Evolutionary conservation across 2,329 filamentous ascomycete species (phyloP).

Genomic region (Cordyceps militaris): DNA sequence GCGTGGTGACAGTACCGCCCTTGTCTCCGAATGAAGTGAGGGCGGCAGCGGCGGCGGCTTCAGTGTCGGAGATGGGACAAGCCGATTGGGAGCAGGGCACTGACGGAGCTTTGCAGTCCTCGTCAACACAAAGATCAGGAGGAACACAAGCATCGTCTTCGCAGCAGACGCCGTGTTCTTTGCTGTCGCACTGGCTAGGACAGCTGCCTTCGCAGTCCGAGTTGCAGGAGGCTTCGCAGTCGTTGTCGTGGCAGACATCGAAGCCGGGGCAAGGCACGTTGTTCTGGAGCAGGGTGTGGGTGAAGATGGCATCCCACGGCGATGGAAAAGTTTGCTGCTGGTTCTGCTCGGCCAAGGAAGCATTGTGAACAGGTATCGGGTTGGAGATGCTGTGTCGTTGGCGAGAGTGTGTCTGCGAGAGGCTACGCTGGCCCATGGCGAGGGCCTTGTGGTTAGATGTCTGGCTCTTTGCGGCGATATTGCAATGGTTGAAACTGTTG

Average conservation of each 20-base stretch:
- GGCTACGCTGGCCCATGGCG: constrained; percentile 13
- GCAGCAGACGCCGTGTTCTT: constrained; percentile 28
- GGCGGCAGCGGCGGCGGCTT: constrained; percentile 22
- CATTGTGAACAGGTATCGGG: neutral
- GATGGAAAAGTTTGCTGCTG: constrained; percentile 8
- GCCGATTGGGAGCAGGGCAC: constrained; percentile 27
- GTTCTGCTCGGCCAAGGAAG: neutral
- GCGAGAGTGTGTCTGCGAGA: constrained; percentile 11
- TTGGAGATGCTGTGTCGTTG: constrained; percentile 14
- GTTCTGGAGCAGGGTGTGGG: constrained; percentile 4
- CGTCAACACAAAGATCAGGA: constrained; percentile 33
- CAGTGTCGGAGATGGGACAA: constrained; percentile 18
- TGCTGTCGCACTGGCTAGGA: constrained; percentile 28
- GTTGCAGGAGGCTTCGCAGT: constrained; percentile 26
- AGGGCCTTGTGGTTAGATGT: constrained; percentile 5
- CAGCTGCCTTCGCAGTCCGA: constrained; percentile 30
- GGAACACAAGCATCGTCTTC: constrained; percentile 27
- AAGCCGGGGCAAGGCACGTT: constrained; percentile 4
- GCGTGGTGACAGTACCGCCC: constrained; percentile 12
- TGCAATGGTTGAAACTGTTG: constrained; percentile 14
- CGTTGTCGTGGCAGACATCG: constrained; percentile 17
- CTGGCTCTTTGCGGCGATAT: constrained; percentile 16
- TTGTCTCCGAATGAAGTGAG: constrained; percentile 26
- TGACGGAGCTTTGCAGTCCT: constrained; percentile 30
- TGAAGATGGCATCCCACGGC: constrained; percentile 12